These are phyloP conservation scores for Oryza longistaminata DNA, from an alignment of 176 grass and related monocot species.

Conservation along the genomic window DNA sequence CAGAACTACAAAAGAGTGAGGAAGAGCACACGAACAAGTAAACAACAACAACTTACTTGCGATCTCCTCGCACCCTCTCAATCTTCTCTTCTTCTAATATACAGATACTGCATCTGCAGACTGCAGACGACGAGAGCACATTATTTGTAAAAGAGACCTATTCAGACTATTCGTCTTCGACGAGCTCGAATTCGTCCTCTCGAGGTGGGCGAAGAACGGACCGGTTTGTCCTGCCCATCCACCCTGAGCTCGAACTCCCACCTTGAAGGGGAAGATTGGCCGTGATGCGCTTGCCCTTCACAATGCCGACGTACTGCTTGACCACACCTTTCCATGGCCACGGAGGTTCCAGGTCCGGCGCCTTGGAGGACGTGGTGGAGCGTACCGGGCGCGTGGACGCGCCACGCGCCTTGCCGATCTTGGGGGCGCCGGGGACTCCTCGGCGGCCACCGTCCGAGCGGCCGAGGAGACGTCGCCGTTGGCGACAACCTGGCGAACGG, in stretches of 20 bases:
- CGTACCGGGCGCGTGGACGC: slow-evolving; percentile 69
- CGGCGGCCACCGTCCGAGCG: slow-evolving; percentile 33
- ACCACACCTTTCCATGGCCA: slow-evolving; percentile 80
- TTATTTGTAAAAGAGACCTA: slow-evolving; percentile 34
- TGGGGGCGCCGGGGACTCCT: slow-evolving; percentile 59
- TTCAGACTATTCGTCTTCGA: slow-evolving; percentile 37
- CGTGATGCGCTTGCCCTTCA: slow-evolving; percentile 85
- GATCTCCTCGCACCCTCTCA: slow-evolving; percentile 13
- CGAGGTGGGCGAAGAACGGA: slow-evolving; percentile 79
- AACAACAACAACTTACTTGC: slow-evolving; percentile 46
- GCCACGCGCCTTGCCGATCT: slow-evolving; percentile 79
- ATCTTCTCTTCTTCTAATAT: slow-evolving; percentile 36
- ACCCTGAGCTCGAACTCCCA: slow-evolving; percentile 69
- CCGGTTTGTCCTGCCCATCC: slow-evolving; percentile 58
- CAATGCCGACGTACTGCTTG: slow-evolving; percentile 78
- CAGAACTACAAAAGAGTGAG: slow-evolving; percentile 16
- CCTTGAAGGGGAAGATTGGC: slow-evolving; percentile 78
- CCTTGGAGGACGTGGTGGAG: slow-evolving; percentile 84
- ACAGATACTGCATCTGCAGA: slow-evolving; percentile 18
- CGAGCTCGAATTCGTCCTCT: slow-evolving; percentile 89
- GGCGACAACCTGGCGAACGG: slow-evolving; percentile 57
- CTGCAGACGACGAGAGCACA: background rate
- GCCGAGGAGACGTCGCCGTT: slow-evolving; percentile 49
- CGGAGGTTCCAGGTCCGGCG: slow-evolving; percentile 70
- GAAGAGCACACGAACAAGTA: slow-evolving; percentile 16